Conservation (phyloP, 1,139 yeast species). For the Maudiozyma humilis region DNA sequence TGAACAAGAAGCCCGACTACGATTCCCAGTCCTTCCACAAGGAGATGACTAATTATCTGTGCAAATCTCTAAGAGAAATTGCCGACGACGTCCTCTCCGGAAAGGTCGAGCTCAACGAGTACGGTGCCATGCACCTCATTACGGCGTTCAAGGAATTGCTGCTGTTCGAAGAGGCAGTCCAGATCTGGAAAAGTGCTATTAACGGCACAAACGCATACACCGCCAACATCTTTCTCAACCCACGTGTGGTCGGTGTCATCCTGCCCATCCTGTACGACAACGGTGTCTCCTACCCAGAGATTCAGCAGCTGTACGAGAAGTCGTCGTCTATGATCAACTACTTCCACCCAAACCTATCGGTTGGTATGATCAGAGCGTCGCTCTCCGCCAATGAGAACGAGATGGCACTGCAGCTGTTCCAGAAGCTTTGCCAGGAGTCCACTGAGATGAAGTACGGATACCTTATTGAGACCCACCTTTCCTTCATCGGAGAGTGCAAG, state of each 20-base stretch:
- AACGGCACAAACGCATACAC: constrained; percentile 28
- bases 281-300: constrained; percentile 56
- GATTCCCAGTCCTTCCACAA: constrained; percentile 46
- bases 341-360: constrained; percentile 44
- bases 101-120: constrained; percentile 38
- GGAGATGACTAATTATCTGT: constrained; percentile 40
- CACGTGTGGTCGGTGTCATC: constrained; percentile 60
- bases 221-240: constrained; percentile 36
- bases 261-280: constrained; percentile 60
- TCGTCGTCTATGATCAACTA: constrained; percentile 34
- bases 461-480: constrained; percentile 59
- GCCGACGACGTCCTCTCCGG: constrained; percentile 40
- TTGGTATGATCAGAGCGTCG: constrained; percentile 57
- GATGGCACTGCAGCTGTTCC: constrained; percentile 44
- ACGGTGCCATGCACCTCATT: constrained; percentile 49
- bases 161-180: constrained; percentile 44
- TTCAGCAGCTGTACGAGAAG: constrained; percentile 40
- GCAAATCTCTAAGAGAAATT: constrained; percentile 41
- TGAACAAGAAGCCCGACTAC: constrained; percentile 47
- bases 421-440: constrained; percentile 36
- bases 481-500: constrained; percentile 74
- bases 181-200: constrained; percentile 44
- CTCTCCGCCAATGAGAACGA: constrained; percentile 43
- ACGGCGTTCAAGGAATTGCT: constrained; percentile 51
- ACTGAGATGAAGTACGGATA: constrained; percentile 36